Base-by-base conservation (phyloP, 2,329 filamentous ascomycete species). In the Penicillium occitanis region DNA sequence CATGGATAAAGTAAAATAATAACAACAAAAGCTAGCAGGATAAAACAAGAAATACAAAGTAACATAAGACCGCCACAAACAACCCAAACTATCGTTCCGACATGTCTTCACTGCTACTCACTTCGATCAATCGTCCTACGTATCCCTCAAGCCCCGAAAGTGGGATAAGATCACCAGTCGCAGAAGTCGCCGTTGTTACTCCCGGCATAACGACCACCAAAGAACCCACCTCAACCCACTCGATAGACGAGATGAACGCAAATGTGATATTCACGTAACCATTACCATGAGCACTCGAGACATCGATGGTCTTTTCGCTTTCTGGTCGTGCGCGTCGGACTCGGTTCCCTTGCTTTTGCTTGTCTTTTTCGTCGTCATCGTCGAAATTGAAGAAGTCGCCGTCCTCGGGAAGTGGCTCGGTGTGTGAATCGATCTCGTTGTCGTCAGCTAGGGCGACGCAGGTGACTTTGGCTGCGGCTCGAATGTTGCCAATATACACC, bases 401-500 rank as follows among this genome's bases (percentile, higher is more conserved):
- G 40, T 81, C 79, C 22, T 64, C 66, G 6, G 46, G 46, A 30
- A 44, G 71, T 3, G 74, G 73, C 2, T 75, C 77, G 6, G 70
- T 67, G 4, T 72, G 71, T 6, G 70, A 68, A 5, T 73, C 73
- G 22, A 72, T 64, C 8, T 68, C 61, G 40, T 75, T 71, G 17
- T 79, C 73, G 4, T 75, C 76, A 4, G 73, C 73, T 14, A 78
- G 70, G 25, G 75, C 74, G 66, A 90, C 83, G 37, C 85, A 85
- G 30, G 90, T 75, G 1, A 98, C 87, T 67, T 90, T 89, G 0
- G 92, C 93, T 0, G 91, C 88, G 1, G 93, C 90, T 8, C 94
- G 86, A 14, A 98, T 89, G 73, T 93, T 97, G 19, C 92, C 92
- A 48, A 93, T 87, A 73, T 97, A 98, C 0, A 94, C 86, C 35